These are phyloP conservation scores for Geotrichum fermentans DNA, from an alignment of 1,139 yeast genomes.

Conservation along the genomic window DNA sequence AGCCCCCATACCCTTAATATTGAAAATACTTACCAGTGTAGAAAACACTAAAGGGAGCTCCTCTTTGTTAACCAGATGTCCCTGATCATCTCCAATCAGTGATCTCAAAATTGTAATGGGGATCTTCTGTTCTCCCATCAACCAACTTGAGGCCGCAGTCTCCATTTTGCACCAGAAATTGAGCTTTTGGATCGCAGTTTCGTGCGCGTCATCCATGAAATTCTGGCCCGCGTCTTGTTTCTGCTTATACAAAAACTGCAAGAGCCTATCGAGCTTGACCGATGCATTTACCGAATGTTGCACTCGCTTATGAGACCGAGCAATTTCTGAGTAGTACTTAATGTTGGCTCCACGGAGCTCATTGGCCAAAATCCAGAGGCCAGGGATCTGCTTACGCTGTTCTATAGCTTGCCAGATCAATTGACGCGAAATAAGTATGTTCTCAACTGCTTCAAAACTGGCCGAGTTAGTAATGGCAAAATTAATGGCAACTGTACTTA, in stretches of 20 bases:
- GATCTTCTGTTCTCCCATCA: slow-evolving; percentile 16
- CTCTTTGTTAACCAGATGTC: slow-evolving; percentile 1
- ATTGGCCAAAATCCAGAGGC: neutral
- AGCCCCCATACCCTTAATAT: neutral
- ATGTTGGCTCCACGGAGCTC: slow-evolving; percentile 13
- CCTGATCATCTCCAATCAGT: slow-evolving; percentile 1
- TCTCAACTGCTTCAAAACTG: slow-evolving; percentile 22
- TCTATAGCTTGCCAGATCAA: slow-evolving; percentile 23
- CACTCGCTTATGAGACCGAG: slow-evolving; percentile 11
- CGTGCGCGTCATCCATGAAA: neutral
- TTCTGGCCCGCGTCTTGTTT: slow-evolving; percentile 2
- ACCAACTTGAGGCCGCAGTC: slow-evolving; percentile 18
- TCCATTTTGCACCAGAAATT: slow-evolving; percentile 17
- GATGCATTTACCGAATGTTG: slow-evolving; percentile 16
- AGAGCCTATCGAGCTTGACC: slow-evolving; percentile 6
- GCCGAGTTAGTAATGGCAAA: neutral
- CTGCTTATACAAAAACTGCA: neutral
- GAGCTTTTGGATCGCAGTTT: slow-evolving; percentile 6
- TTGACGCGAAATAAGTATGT: slow-evolving; percentile 26
- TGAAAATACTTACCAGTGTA: slow-evolving; percentile 17
- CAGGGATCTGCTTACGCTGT: slow-evolving; percentile 9
- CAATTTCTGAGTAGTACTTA: slow-evolving; percentile 11
- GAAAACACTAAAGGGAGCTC: slow-evolving; percentile 13
- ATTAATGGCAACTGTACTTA: neutral
- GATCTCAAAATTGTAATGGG: slow-evolving; percentile 14